Base-by-base conservation (phyloP, 1,284 basidiomycete genomes). In the Cryptococcus hybrid region DNA sequence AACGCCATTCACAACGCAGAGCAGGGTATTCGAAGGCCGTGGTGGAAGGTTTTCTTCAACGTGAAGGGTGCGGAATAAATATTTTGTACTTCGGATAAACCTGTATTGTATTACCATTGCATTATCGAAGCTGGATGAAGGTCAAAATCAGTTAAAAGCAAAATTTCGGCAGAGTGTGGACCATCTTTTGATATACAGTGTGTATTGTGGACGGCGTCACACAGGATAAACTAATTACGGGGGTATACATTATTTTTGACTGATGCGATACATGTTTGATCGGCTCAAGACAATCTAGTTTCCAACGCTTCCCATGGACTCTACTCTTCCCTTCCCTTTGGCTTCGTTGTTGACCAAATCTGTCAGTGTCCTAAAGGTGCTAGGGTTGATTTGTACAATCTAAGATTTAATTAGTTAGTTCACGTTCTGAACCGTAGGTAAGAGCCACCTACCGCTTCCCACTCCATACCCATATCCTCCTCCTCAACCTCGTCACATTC, bases 301-400 rank as follows among this genome's bases (percentile, higher is more conserved):
- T 1, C 59, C 64, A 8, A 66, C 73, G 50, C 62, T 74, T 24
- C 76, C 77, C 76, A 78, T 74, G 36, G 90, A 92, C 76, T 96
- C 93, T 46, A 96, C 81, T 56, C 88, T 83, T 11, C 89, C 90
- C 74, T 93, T 90, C 69, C 89, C 91, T 71, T 96, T 83, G 36
- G 80, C 79, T 65, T 84, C 90, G 68, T 88, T 88, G 72, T 94
- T 88, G 53, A 99, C 79, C 38, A 99, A 77, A 60, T 98, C 93
- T 68, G 90, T 91, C 70, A 99, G 85, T 15, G 88, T 82, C 48
- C 90, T 86, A 83, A 97, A 93, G 66, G 92, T 87, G 44, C 89
- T 86, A 4, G 96, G 96, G 71, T 96, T 92, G 67, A 99, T 98
- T 51, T 92, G 83, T 73, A 94, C 84, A 52, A 88, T 84, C 92